Evolutionary conservation across 345 rosid genomes (phyloP).

Genomic region (Turritis glabra): DNA sequence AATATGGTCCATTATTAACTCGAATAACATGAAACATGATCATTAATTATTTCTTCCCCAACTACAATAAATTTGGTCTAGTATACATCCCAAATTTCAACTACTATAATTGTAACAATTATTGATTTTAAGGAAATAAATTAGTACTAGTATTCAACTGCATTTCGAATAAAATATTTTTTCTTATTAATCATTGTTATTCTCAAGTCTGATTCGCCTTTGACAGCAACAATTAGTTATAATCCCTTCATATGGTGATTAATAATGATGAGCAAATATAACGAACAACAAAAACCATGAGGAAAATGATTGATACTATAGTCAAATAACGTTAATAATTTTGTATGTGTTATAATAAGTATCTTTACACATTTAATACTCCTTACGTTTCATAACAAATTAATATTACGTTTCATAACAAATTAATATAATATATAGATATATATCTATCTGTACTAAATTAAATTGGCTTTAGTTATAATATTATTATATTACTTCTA

Average conservation of each 20-base stretch:
- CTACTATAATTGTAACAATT: conserved; percentile 21
- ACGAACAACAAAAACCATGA: conserved; percentile 28
- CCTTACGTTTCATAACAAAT: no score
- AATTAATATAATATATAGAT: no score
- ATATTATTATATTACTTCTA: no score
- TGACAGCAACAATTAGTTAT: conserved; percentile 31
- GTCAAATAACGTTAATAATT: not conserved
- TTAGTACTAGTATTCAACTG: not conserved
- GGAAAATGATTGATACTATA: conserved; percentile 16
- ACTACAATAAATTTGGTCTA: not conserved
- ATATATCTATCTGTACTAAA: no score
- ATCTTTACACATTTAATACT: not conserved
- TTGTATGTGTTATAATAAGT: not conserved
- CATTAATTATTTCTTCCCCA: conserved; percentile 1
- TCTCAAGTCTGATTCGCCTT: conserved; percentile 17
- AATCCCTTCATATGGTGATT: conserved; percentile 22
- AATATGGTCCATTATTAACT: conserved; percentile 21
- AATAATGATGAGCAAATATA: conserved; percentile 1
- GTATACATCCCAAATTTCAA: not conserved
- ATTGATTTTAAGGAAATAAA: conserved; percentile 11
- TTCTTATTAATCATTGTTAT: conserved; percentile 26
- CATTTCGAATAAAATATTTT: conserved; percentile 9
- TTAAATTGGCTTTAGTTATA: no score
- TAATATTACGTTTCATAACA: no score
- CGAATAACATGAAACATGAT: conserved; percentile 26